Evolutionary conservation across 352 stramenopile species (phyloP), one percentile per base, ranked within the genome.

Genomic region (Plasmopara viticola): DNA sequence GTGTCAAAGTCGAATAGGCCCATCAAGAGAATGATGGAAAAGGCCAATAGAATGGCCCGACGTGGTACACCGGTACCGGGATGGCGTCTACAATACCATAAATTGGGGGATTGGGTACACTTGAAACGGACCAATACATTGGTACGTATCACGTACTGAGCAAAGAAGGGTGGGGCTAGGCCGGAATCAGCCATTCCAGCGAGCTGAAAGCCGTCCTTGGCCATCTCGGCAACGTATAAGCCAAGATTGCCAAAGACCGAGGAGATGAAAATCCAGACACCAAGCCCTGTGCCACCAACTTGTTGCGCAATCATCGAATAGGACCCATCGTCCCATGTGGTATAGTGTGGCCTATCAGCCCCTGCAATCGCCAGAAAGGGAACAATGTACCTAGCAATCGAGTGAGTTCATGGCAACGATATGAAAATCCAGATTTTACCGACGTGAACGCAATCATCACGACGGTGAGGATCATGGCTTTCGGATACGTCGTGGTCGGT

Each of bases 101-200:
- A 25, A 25, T 25, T 25, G 20, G 20, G 20, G 3, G 20, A 3
- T 3, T 25, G 20, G 20, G 20, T 25, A 25, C 20, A 25, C 20
- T 25, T 25, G 20, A 3, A 1, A 25, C 20, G 20, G 3, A 25
- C 20, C 20, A 25, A 25, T 25, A 3, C 1, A 25, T 25, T 25
- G 20, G 20, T 25, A 25, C 20, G 20, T 3, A 25, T 3, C n/a
- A 71, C 74, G 44, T 77, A 90, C 79, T 85, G 66, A 12, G 76
- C 58, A 49, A 93, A 93, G 56, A 78, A 87, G 9, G 78, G 75
- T 12, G 82, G 82, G 10, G 83, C 80, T 18, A 93, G 66, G 6
- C 82, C 82, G n/a, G 78, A 86, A 38, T 89, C 75, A 4, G 82
- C 78, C 82, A 93, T 93, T 7, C 82, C 82, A 30, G 77, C 79